Base-by-base conservation (phyloP, 2,329 filamentous ascomycete genomes). In the Pseudocercospora musae region DNA sequence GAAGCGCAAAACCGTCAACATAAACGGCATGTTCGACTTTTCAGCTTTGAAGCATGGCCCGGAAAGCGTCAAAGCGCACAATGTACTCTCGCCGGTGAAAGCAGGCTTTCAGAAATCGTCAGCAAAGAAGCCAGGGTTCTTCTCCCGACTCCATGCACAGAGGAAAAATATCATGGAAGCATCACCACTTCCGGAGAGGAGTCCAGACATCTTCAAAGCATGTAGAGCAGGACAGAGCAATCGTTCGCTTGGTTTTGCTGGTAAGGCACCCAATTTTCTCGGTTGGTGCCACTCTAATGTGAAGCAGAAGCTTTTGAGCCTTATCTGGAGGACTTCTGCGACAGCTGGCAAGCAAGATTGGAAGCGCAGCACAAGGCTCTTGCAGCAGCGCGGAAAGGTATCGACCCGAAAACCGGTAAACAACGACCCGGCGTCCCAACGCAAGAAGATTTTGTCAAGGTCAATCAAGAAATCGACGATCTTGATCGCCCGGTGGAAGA, bases 401-500 rank as follows among this genome's bases (percentile, higher is more conserved):
- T 69, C 31, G 63, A 69, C 56, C 31, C 58, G 58, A 21, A 66
- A 52, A 63, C 57, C 13, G 63, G 65, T n/a, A 60, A 62, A 9
- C 21, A 62, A 11, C 55, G 58, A 7, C 31, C 63, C 18, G 65
- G 62, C n/a, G 40, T 68, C 9, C 68, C 64, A 1, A 69, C 63
- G 8, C 42, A 64, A 31, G 64, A 58, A 13, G 65, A 66, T 7
- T 62, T 70, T 23, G 65, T 68, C n/a, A 62, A 29, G 9, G 33
- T 69, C 3, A 40, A 55, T 11, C 57, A 44, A 6, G 53, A 70
- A 10, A 57, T 62, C 7, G 48, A 57, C 1, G 49, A 64, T 1
- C 52, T 69, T 13, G 53, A 57, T n/a, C 58, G 13, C n/a, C 66
- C 69, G 1, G 52, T 74, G 13, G 65, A 63, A 29, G 64, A 72